Evolutionary conservation across 352 stramenopile genomes (phyloP), one percentile per base, ranked within the genome.

Genomic region (Saprolegnia parasitica): DNA sequence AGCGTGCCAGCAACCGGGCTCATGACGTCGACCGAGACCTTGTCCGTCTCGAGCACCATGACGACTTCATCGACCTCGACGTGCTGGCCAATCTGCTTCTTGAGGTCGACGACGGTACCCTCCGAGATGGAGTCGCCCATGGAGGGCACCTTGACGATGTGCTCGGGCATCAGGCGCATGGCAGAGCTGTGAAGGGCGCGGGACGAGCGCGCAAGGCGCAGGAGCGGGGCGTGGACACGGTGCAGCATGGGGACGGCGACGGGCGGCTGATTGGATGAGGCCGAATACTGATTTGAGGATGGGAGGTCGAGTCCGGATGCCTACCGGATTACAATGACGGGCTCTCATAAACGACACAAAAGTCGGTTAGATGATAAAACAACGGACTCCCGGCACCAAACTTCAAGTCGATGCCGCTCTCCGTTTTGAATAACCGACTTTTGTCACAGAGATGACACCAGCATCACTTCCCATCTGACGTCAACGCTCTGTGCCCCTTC

Each of bases 21-120:
- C 49, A 91, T 87, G 29, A 98, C 88, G 60, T 97, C 89, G 67
- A 98, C 83, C 52, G 84, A 96, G n/a, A 96, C 97, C 84, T 99
- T 99, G 77, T 99, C 97, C 0, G 97, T 99, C 84, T 99, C 97
- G 29, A 99, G 83, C 56, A 99, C 88, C n/a, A 97, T 85, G 15
- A 99, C 91, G 37, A 99, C 96, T 55, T 99, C 96, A 81, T 99
- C 97, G 29, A 87, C 85, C 46, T 96, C 76, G 42, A 99, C 93
- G 35, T 82, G 83, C 73, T 99, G 94, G 40, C 97, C 97, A 13
- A 84, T 77, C 8, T 81, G 82, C 73, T 98, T 98, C 71, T 94
- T 85, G 74, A 98, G 96, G 77, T 98, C 85, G 35, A 98, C 96
- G 65, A 99, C 87, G 40, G 96, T 99, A 62, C 97, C 97, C 74